These are phyloP conservation scores for Hagleromyces aurorensis DNA, from an alignment of 805 yeast genomes.

Conservation along the genomic window DNA sequence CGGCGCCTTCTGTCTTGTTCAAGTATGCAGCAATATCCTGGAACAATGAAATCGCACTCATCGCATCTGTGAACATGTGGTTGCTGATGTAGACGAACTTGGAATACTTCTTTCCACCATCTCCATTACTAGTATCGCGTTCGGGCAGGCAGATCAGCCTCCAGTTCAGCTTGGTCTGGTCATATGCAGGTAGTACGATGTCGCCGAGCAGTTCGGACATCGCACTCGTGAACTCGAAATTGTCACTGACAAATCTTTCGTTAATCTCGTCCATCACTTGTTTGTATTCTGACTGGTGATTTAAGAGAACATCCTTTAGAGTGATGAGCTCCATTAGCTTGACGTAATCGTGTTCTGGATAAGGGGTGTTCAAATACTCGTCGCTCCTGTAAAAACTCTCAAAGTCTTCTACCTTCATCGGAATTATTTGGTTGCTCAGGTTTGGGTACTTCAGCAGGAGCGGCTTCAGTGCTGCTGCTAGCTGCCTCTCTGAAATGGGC, in stretches of 20 bases:
- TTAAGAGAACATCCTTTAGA: conserved; percentile 17
- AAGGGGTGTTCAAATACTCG: conserved; percentile 15
- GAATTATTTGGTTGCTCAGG: conserved; percentile 15
- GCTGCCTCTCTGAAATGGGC: conserved; percentile 4
- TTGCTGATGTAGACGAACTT: conserved; percentile 18
- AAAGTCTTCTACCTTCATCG: conserved; percentile 12
- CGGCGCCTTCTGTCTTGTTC: conserved; percentile 1
- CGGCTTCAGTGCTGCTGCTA: conserved; percentile 12
- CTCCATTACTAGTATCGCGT: background rate
- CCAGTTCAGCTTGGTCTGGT: conserved; percentile 19
- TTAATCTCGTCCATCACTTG: conserved; percentile 6
- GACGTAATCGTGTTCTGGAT: conserved; percentile 20
- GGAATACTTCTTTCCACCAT: conserved; percentile 2
- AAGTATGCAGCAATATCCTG: conserved; percentile 14
- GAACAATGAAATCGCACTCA: conserved; percentile 17
- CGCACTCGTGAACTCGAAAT: conserved; percentile 7
- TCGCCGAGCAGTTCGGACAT: conserved; percentile 11
- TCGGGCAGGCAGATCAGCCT: conserved; percentile 16
- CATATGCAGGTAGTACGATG: conserved; percentile 14
- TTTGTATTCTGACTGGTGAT: conserved; percentile 16
- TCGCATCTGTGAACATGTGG: conserved; percentile 23
- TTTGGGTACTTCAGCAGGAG: conserved; percentile 18
- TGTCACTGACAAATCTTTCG: conserved; percentile 10
- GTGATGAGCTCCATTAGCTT: conserved; percentile 12
- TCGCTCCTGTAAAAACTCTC: conserved; percentile 15